Base-by-base conservation (phyloP, 495 filamentous ascomycete genomes). In the Penicillium ucsense region DNA sequence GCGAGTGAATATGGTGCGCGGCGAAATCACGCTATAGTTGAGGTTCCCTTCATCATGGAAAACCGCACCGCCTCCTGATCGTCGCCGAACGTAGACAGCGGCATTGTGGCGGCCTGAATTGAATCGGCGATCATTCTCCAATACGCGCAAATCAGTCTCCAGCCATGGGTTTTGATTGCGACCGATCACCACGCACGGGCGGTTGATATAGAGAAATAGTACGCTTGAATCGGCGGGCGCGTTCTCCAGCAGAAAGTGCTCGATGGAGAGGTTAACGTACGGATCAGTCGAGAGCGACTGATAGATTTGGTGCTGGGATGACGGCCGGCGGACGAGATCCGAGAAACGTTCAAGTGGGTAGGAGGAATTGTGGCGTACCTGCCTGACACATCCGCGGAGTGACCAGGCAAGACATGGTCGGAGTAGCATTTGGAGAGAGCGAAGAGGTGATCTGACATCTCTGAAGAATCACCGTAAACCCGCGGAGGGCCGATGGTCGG, bases 141-240 rank as follows among this genome's bases (percentile, higher is more conserved):
- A 66, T 6, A 74, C 68, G 12, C 68, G 67, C 6, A 94, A 75
- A 63, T 95, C 88, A 40, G 85, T 82, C 64, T 98, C 92, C 6
- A 87, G 72, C 90, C 90, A 98, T 35, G 92, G 92, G 61, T 98
- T 98, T 61, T 98, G 92, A 63, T 98, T 98, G 40, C 91, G 84
- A 9, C 92, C 92, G 48, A 98, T 82, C 52, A 98, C 80, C 42
- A 98, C 75, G 64, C 85, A 84, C 6, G 91, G 89, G 8, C 73
- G 67, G 65, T 98, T 97, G 49, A 78, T 72, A 67, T 97, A 98
- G 11, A 97, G 74, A 49, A 96, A 89, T 0, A 96, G 76, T 32
- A 95, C 62, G 37, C 75, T 80, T 4, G 88, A 89, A 51, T 84
- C 74, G 4, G 78, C 66, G 0, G 81, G 76, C 0, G 86, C 77